Evolutionary conservation across 2,329 filamentous ascomycete species (phyloP).

Genomic region (Aureobasidium subglaciale): DNA sequence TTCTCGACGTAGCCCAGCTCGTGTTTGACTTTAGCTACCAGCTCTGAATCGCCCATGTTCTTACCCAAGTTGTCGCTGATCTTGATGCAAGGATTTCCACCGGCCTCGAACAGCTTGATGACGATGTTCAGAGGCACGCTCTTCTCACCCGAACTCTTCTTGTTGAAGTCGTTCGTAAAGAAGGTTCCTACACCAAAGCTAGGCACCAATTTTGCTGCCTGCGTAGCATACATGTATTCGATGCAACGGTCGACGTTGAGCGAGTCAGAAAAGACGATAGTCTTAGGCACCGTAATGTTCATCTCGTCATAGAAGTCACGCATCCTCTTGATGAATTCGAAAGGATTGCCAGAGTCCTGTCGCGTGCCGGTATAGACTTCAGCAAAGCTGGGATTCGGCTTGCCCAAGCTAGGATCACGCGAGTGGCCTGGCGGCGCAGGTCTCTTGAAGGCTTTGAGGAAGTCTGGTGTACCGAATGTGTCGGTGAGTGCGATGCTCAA

Average conservation of each 20-base stretch:
- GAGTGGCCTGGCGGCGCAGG: constrained; percentile 42
- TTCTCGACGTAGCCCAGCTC: constrained; percentile 81
- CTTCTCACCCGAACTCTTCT: constrained; percentile 66
- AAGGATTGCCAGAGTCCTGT: constrained; percentile 84
- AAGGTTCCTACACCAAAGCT: constrained; percentile 94
- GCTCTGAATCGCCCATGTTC: constrained; percentile 80
- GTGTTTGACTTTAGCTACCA: constrained; percentile 76
- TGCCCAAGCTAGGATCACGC: constrained; percentile 15
- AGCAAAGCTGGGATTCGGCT: constrained; percentile 56
- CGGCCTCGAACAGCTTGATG: constrained; percentile 87
- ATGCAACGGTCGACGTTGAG: constrained; percentile 85
- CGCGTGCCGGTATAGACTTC: constrained; percentile 76
- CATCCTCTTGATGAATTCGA: constrained; percentile 70
- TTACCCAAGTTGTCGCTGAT: constrained; percentile 84
- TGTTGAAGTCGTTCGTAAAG: constrained; percentile 85
- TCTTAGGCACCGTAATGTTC: constrained; percentile 73
- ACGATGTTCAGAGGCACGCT: constrained; percentile 93
- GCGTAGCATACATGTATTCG: constrained; percentile 78
- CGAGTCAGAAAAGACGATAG: constrained; percentile 91
- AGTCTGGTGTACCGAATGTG: constrained; percentile 88
- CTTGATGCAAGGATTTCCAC: constrained; percentile 77
- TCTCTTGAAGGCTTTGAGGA: constrained; percentile 75
- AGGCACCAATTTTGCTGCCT: constrained; percentile 72
- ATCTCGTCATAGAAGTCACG: constrained; percentile 71
- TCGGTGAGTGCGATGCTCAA: constrained; percentile 88